These are phyloP conservation scores for Cryptococcus jaspeensis DNA, from an alignment of 1,284 basidiomycete genomes.

Conservation along the genomic window DNA sequence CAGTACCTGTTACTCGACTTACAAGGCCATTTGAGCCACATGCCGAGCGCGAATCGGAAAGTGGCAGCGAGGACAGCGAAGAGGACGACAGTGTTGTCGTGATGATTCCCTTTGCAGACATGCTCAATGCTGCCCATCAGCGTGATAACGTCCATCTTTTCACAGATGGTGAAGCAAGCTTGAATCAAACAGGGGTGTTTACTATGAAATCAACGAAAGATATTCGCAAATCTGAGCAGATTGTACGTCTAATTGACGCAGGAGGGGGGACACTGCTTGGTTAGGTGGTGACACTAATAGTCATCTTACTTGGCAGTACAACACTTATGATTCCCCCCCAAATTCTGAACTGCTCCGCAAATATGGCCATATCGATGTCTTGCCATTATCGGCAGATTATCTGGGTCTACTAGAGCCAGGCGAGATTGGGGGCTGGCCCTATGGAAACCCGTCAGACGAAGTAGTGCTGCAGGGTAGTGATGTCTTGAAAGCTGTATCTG, in stretches of 20 bases:
- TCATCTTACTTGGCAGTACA: constrained; percentile 61
- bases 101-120: constrained; percentile 97
- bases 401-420: constrained; percentile 16
- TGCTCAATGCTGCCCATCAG: constrained; percentile 85
- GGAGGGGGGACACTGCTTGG: not conserved
- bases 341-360: constrained; percentile 91
- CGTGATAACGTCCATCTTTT: constrained; percentile 66
- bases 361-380: constrained; percentile 87
- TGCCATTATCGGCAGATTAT: constrained; percentile 56
- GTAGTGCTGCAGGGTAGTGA: constrained; percentile 80
- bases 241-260: constrained; percentile 58
- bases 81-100: constrained; percentile 71
- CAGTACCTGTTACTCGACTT: constrained; percentile 30
- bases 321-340: constrained; percentile 92
- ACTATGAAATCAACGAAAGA: constrained; percentile 17
- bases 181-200: constrained; percentile 5
- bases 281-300: not conserved
- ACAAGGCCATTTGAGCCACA: constrained; percentile 8
- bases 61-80: constrained; percentile 52
- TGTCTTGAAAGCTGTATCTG: constrained; percentile 59
- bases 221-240: constrained; percentile 80
- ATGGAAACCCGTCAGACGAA: constrained; percentile 81
- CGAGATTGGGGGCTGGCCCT: constrained; percentile 29
- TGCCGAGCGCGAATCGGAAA: not conserved
- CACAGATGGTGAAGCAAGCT: constrained; percentile 18